Evolutionary conservation across 768 basidiomycete species (phyloP).

Genomic region (Gymnopilus dilepis): DNA sequence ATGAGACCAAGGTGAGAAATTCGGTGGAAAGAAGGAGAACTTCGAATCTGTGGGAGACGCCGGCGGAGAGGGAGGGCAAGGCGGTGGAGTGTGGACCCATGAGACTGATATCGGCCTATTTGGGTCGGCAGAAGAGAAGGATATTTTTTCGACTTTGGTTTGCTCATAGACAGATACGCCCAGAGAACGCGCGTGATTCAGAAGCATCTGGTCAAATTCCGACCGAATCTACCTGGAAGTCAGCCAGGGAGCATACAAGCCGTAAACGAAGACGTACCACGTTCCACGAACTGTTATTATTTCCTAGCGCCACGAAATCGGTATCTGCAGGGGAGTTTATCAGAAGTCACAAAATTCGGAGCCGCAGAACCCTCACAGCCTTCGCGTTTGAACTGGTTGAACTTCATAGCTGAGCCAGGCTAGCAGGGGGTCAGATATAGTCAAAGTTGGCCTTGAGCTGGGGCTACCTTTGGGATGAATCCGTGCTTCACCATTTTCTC

Average conservation of each 20-base stretch:
- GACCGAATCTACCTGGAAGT: conserved; percentile 50
- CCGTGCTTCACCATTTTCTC: conserved; percentile 53
- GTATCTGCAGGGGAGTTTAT: conserved; percentile 47
- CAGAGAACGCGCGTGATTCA: conserved; percentile 57
- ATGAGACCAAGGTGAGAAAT: conserved; percentile 11
- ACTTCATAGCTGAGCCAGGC: conserved; percentile 69
- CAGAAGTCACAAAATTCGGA: conserved; percentile 1
- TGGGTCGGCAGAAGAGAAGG: conserved; percentile 46
- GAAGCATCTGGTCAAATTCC: conserved; percentile 63
- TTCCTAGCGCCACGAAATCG: conserved; percentile 60
- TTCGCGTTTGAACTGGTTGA: conserved; percentile 68
- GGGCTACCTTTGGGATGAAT: conserved; percentile 53
- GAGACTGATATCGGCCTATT: conserved; percentile 55
- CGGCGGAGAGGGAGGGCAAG: conserved; percentile 44
- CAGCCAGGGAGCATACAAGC: neutral
- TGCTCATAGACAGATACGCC: conserved; percentile 60
- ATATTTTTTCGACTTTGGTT: conserved; percentile 54
- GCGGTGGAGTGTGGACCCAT: conserved; percentile 55
- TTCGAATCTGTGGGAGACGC: conserved; percentile 41
- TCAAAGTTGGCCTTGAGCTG: neutral
- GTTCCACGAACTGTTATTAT: conserved; percentile 63
- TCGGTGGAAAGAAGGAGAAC: conserved; percentile 30
- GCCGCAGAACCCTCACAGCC: conserved; percentile 49
- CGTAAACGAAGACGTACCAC: conserved; percentile 46
- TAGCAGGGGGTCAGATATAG: conserved; percentile 27